phyloP scores from a whole-genome alignment of 1,284 basidiomycete genomes.

The Apiotrichum brassicae region DNA sequence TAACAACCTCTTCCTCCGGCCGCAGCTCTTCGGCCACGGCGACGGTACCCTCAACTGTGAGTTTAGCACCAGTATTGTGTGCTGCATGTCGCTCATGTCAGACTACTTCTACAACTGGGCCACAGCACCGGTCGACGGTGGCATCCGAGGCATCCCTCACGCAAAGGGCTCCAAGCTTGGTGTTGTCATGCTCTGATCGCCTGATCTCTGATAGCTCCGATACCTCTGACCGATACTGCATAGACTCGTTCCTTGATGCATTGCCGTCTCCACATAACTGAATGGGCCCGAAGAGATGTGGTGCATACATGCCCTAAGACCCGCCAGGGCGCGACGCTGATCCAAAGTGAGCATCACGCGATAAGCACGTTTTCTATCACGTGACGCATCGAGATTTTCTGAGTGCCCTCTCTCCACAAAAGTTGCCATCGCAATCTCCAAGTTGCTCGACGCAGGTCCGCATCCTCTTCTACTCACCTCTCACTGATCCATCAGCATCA shows the following conservation, averaged over 20 bases:
- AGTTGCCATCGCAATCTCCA: neutral
- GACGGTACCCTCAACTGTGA: constrained; percentile 65
- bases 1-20: constrained; percentile 72
- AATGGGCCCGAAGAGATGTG: too few species aligned
- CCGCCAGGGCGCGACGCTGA: too few species aligned
- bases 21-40: constrained; percentile 82
- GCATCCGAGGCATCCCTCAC: constrained; percentile 26
- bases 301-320: too few species aligned
- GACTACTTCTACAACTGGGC: constrained; percentile 90
- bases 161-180: constrained; percentile 42
- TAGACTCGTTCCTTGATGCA: too few species aligned
- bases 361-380: neutral
- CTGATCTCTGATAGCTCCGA: too few species aligned
- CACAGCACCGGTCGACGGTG: constrained; percentile 68
- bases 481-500: neutral
- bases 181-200: constrained; percentile 48
- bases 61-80: too few species aligned
- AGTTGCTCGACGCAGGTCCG: neutral
- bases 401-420: neutral
- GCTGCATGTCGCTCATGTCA: constrained; percentile 10
- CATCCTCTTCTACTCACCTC: neutral
- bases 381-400: constrained; percentile 5
- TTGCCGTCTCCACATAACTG: too few species aligned
- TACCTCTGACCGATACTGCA: too few species aligned
- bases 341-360: neutral